A percentile compares a stretch with the other conserved stretches of the same genome.
Conservation (phyloP, 768 basidiomycete species). For the Auriculariales sp. region DNA sequence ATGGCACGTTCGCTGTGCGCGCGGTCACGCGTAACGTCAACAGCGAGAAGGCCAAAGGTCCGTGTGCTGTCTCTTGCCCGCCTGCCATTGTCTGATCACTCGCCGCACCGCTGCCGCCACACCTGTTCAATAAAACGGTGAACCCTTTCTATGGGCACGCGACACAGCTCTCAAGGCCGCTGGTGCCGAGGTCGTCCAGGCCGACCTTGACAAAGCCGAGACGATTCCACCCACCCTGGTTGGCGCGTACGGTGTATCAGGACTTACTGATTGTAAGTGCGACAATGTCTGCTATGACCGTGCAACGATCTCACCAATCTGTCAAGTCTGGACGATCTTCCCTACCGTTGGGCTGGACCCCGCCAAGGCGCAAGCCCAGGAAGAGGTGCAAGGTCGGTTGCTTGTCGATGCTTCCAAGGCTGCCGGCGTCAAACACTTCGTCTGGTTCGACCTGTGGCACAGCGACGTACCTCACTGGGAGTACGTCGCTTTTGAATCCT, state of each 20-base stretch:
- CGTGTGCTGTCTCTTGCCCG: no score
- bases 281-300: neutral
- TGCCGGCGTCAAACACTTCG: slow-evolving; percentile 8
- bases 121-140: neutral
- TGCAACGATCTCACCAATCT: neutral
- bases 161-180: slow-evolving; percentile 3
- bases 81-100: neutral
- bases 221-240: slow-evolving; percentile 15
- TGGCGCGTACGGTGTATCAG: slow-evolving; percentile 20
- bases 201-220: slow-evolving; percentile 12
- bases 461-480: slow-evolving; percentile 7
- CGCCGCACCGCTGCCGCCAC: neutral
- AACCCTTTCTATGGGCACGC: neutral
- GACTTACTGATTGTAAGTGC: slow-evolving; percentile 11
- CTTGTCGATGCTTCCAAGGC: slow-evolving; percentile 10
- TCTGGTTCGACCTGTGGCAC: slow-evolving; percentile 5
- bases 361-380: neutral
- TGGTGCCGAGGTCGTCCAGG: slow-evolving; percentile 10
- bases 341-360: neutral
- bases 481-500: no score
- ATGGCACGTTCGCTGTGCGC: slow-evolving; percentile 21
- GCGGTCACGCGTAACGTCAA: slow-evolving; percentile 18
- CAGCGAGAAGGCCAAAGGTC: slow-evolving; percentile 14
- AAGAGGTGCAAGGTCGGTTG: slow-evolving; percentile 8
- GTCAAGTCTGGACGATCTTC: neutral